Conservation (phyloP, 1,139 yeast genomes). For the Blastobotrys ciferrii region DNA sequence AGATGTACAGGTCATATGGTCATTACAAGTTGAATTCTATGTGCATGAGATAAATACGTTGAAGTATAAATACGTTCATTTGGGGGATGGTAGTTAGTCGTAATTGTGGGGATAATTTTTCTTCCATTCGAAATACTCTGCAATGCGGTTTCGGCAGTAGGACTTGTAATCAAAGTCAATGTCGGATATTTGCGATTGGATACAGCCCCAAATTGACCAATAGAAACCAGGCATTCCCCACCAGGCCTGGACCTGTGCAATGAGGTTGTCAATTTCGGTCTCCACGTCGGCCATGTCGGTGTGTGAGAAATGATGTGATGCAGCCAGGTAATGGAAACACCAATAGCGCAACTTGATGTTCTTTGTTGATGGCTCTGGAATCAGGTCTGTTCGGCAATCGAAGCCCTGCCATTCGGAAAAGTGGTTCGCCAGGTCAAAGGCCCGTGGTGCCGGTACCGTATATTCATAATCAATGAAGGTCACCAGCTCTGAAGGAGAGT, state of each 20-base stretch:
- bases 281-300: conserved; percentile 21
- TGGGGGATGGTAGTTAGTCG: conserved; percentile 5
- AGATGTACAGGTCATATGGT: too few relatives aligned
- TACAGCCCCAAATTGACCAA: conserved; percentile 86
- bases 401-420: conserved; percentile 88
- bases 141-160: conserved; percentile 58
- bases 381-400: conserved; percentile 59
- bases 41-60: conserved; percentile 4
- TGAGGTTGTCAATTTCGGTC: conserved; percentile 40
- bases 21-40: conserved; percentile 9
- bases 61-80: background rate
- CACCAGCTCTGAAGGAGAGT: conserved; percentile 44
- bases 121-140: conserved; percentile 73
- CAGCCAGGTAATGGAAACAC: conserved; percentile 37
- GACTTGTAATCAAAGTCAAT: conserved; percentile 71
- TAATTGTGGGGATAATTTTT: conserved; percentile 15
- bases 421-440: conserved; percentile 83
- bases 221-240: conserved; percentile 82
- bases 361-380: conserved; percentile 50
- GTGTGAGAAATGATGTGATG: conserved; percentile 21
- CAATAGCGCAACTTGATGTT: conserved; percentile 54
- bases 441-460: conserved; percentile 76
- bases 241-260: conserved; percentile 56
- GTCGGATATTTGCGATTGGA: conserved; percentile 66
- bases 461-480: conserved; percentile 80